Base-by-base conservation (phyloP, 225 moss, liverwort and hornwort genomes). In the Bryoerythrophyllum caledonicum region DNA sequence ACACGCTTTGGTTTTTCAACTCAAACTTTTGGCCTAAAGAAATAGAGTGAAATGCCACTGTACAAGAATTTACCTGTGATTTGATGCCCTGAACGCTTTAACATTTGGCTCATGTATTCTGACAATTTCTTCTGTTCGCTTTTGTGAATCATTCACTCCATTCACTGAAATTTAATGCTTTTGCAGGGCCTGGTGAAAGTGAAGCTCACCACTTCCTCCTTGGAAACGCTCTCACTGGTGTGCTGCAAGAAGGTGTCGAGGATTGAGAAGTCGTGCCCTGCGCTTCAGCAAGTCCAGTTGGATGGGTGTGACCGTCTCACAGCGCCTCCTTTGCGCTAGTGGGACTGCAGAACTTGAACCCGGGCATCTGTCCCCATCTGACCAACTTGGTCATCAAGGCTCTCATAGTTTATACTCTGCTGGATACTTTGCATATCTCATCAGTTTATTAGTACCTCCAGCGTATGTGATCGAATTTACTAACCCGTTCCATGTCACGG, bases 351-450 rank as follows among this genome's bases (percentile, higher is more conserved):
- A 89, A 90, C 28, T 76, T 99, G 58, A 99, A 99, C 65, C 91
- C 95, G 28, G 99, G 99, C 52, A 99, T 99, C 67, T 99, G 99
- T 73, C 99, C 99, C 25, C 99, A 99, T 67, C 78, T 99, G 71
- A 86, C 88, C 44, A 92, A 81, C 67, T 86, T 99, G 55, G 86
- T 83, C 64, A 88, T 99, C 23, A 92, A 99, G 88, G 95, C 99
- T 72, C 17, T 49, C 17, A 19, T 49, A 10, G 38, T 38, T 8
- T 38, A 8, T 41, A 60, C 37, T 68, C 34, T 10, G 26, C 11
- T 40, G 19, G 17, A 46, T 74, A 19, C 25, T 73, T 75, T 40
- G 52, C 17, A 58, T 43, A 9, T 44, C 60, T 35, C 54, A 24
- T 66, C 23, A 28, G 34, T 58, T 13, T 38, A 20, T 60, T 14